These are phyloP conservation scores for Hymenoscyphus repandus DNA, from an alignment of 2,329 filamentous ascomycete species.

Conservation along the genomic window DNA sequence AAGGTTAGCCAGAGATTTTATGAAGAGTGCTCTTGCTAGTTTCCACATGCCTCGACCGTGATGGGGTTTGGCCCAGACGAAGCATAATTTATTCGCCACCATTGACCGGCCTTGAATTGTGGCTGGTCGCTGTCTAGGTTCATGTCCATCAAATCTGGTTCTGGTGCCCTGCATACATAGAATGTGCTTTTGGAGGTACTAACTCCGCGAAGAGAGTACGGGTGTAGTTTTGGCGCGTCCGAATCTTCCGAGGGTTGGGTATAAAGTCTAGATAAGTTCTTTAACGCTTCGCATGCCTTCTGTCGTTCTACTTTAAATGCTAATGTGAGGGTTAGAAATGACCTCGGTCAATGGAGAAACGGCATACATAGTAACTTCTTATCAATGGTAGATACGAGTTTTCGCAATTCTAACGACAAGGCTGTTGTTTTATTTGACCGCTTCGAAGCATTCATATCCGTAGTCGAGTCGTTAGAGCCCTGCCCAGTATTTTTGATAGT, in stretches of 20 bases:
- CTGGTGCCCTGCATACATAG: constrained; percentile 44
- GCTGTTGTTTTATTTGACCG: constrained; percentile 12
- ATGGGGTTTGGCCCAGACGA: constrained; percentile 38
- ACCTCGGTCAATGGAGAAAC: background rate
- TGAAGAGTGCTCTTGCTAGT: background rate
- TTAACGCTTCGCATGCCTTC: constrained; percentile 26
- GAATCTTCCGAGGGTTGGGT: constrained; percentile 25
- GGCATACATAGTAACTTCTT: constrained; percentile 28
- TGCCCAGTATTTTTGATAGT: constrained; percentile 13
- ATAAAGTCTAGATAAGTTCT: constrained; percentile 38
- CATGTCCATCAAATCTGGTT: constrained; percentile 40
- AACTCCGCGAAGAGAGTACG: constrained; percentile 48
- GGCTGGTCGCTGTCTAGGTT: constrained; percentile 29
- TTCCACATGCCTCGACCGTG: constrained; percentile 41
- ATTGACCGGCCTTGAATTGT: constrained; percentile 39
- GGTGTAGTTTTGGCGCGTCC: constrained; percentile 26
- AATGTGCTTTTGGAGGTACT: constrained; percentile 42
- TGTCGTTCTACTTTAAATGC: constrained; percentile 28
- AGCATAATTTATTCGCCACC: constrained; percentile 49
- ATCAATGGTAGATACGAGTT: constrained; percentile 29
- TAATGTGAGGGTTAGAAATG: constrained; percentile 18
- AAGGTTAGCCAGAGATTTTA: background rate
- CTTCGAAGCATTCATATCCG: constrained; percentile 7
- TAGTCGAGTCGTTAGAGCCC: constrained; percentile 13
- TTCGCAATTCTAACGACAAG: constrained; percentile 26